Evolutionary conservation across 164 flowering plant species (phyloP).

Genomic region (Magnolia sinica): DNA sequence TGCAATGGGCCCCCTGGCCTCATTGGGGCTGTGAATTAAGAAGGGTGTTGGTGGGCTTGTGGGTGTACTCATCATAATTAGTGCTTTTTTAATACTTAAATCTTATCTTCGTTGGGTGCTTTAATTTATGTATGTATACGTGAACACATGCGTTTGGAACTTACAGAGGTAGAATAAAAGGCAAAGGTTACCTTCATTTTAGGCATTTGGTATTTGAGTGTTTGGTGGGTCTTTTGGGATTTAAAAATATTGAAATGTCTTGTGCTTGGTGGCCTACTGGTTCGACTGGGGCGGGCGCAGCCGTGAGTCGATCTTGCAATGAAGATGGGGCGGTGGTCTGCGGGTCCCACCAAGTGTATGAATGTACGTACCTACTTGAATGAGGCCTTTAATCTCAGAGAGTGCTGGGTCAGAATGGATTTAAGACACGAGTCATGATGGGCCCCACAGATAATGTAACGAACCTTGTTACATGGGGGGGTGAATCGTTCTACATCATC

Average conservation of each 20-base stretch:
- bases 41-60: background rate
- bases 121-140: background rate
- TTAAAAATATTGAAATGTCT: conserved; percentile 11
- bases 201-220: background rate
- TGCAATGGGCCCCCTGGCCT: conserved; percentile 13
- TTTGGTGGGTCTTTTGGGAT: background rate
- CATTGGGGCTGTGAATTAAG: conserved; percentile 26
- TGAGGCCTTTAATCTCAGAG: no score
- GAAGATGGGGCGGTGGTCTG: no score
- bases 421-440: conserved; percentile 11
- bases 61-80: background rate
- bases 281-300: no score
- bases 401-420: conserved; percentile 4
- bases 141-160: background rate
- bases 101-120: background rate
- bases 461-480: background rate
- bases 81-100: background rate
- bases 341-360: no score
- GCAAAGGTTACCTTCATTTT: background rate
- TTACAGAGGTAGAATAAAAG: background rate
- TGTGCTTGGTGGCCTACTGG: background rate
- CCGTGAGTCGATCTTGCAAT: no score
- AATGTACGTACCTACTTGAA: no score
- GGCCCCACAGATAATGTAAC: conserved; percentile 7
- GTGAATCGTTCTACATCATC: no score